Conservation (phyloP, 768 basidiomycete species). For the Naganishia vishniacii region DNA sequence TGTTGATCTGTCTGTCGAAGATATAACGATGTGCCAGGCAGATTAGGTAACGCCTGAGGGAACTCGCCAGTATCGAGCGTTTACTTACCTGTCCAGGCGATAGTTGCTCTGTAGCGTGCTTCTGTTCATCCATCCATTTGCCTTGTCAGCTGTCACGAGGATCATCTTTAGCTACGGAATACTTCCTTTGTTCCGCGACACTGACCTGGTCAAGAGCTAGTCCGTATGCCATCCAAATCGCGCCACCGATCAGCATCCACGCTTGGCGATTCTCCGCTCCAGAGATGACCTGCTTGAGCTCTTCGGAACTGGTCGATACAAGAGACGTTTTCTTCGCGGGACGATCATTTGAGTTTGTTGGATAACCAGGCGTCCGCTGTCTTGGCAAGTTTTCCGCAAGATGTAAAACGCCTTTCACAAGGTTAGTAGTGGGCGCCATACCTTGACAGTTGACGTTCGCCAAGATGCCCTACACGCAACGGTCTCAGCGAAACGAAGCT, state of each 20-base stretch:
- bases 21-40: conserved; percentile 43
- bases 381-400: conserved; percentile 44
- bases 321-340: conserved; percentile 24
- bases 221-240: conserved; percentile 43
- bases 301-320: conserved; percentile 21
- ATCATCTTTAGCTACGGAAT: not conserved
- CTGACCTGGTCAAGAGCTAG: conserved; percentile 41
- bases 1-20: conserved; percentile 43
- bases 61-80: too few relatives aligned
- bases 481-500: not conserved
- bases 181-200: not conserved
- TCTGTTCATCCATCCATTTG: conserved; percentile 28
- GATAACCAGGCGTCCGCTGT: conserved; percentile 14
- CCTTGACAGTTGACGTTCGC: conserved; percentile 39
- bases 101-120: conserved; percentile 27
- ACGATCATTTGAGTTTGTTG: not conserved
- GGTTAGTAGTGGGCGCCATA: conserved; percentile 35
- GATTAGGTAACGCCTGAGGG: too few relatives aligned
- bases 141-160: conserved; percentile 19
- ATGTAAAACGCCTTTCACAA: conserved; percentile 44
- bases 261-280: conserved; percentile 42
- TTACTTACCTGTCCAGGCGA: conserved; percentile 44
- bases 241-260: conserved; percentile 44
- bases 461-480: conserved; percentile 30
- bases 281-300: conserved; percentile 32